Conservation (phyloP, 176 grass and related monocot species). For the Phyllostachys edulis region DNA sequence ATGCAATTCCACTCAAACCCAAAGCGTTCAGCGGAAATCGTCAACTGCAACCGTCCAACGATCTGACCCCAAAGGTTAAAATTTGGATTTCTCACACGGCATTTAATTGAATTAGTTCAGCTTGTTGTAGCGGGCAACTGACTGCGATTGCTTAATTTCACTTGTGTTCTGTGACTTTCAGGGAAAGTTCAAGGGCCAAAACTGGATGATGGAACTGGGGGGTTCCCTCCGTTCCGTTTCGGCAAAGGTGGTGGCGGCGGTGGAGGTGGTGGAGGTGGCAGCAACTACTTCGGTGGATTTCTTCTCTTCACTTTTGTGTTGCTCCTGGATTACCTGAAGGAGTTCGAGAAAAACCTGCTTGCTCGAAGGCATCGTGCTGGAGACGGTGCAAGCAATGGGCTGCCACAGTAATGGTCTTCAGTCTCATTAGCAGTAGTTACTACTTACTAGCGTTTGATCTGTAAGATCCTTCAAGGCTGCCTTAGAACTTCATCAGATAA, state of each 20-base stretch:
- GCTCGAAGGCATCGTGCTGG: conserved; percentile 32
- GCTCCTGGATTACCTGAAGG: conserved; percentile 59
- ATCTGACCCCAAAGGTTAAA: conserved; percentile 50
- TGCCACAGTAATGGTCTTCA: neutral
- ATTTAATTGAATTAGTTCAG: neutral
- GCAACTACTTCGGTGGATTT: conserved; percentile 54
- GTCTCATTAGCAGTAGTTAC: neutral
- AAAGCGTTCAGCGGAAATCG: conserved; percentile 52
- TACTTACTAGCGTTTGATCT: neutral
- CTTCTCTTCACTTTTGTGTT: conserved; percentile 50
- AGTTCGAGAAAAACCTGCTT: conserved; percentile 43
- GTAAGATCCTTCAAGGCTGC: neutral
- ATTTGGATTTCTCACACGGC: neutral
- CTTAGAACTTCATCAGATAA: neutral
- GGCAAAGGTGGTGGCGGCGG: conserved; percentile 45
- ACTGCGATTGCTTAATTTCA: neutral
- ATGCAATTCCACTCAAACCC: conserved; percentile 55
- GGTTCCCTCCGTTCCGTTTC: conserved; percentile 52
- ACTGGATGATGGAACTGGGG: conserved; percentile 47
- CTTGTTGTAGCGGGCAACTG: neutral
- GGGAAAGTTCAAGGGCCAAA: conserved; percentile 48
- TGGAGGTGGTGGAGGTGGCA: conserved; percentile 43
- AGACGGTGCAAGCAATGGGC: neutral
- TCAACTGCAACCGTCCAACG: conserved; percentile 48
- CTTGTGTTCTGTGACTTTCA: neutral